These are phyloP conservation scores for Akebia trifoliata DNA, from an alignment of 164 flowering plant genomes.

Conservation along the genomic window DNA sequence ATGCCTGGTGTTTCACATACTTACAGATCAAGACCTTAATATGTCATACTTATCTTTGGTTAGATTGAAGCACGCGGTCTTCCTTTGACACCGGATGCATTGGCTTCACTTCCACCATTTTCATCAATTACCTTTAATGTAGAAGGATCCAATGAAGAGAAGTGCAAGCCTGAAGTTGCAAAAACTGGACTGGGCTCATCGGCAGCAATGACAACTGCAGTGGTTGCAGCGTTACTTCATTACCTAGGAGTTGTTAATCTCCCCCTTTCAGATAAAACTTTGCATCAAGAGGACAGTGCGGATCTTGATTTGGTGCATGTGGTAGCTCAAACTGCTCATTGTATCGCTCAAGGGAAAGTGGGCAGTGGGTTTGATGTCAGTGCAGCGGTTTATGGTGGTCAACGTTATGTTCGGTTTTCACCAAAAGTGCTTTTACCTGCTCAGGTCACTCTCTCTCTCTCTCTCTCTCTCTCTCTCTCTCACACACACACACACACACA, in stretches of 20 bases:
- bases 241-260: slow-evolving; percentile 80
- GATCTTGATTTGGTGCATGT: slow-evolving; percentile 83
- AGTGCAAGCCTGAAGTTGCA: slow-evolving; percentile 93
- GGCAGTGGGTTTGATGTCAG: slow-evolving; percentile 99
- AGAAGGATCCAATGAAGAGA: slow-evolving; percentile 48
- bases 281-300: slow-evolving; percentile 20
- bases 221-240: slow-evolving; percentile 89
- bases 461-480: no score
- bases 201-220: slow-evolving; percentile 99
- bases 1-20: no score
- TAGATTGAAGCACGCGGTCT: slow-evolving; percentile 91
- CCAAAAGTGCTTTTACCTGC: slow-evolving; percentile 86
- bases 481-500: no score
- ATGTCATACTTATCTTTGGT: no score
- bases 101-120: slow-evolving; percentile 85
- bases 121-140: slow-evolving; percentile 80
- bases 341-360: slow-evolving; percentile 97
- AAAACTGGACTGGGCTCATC: slow-evolving; percentile 99
- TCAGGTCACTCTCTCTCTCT: slow-evolving; percentile 63
- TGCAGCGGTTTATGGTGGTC: slow-evolving; percentile 98
- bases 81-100: slow-evolving; percentile 73
- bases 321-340: slow-evolving; percentile 92
- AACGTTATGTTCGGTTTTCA: slow-evolving; percentile 91
- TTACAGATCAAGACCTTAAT: no score
- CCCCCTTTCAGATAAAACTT: slow-evolving; percentile 27